A percentile compares a stretch with the other conserved stretches of the same genome.
Conservation (phyloP, 2,329 filamentous ascomycete genomes). For the Zymoseptoria passerinii region DNA sequence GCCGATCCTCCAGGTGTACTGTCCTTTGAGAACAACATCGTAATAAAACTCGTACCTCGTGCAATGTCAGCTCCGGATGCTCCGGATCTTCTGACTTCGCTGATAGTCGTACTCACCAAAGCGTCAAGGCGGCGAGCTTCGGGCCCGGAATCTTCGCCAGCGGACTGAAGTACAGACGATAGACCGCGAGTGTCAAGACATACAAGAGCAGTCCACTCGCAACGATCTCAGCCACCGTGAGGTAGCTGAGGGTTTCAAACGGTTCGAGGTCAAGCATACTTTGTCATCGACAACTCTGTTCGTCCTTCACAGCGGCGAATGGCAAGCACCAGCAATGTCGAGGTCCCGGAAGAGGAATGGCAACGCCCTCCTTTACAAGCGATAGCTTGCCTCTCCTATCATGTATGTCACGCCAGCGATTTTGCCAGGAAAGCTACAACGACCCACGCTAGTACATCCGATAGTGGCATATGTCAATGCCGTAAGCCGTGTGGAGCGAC, state of each 20-base stretch:
- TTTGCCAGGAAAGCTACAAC: background rate
- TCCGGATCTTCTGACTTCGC: background rate
- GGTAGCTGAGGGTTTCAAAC: background rate
- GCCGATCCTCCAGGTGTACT: constrained; percentile 10
- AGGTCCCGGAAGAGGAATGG: background rate
- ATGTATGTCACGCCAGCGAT: background rate
- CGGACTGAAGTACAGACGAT: constrained; percentile 28
- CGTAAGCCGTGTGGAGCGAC: background rate
- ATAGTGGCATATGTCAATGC: background rate
- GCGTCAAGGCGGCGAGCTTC: constrained; percentile 28
- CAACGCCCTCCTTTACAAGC: background rate
- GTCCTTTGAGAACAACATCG: constrained; percentile 9
- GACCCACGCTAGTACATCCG: background rate
- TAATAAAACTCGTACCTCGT: constrained; percentile 12
- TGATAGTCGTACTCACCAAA: background rate
- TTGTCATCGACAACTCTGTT: background rate
- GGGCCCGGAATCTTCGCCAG: constrained; percentile 29
- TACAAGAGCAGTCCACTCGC: background rate
- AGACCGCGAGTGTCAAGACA: constrained; percentile 5
- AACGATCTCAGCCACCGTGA: background rate
- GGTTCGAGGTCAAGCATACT: background rate
- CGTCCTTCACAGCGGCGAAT: background rate
- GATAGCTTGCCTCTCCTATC: background rate
- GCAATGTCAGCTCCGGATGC: background rate
- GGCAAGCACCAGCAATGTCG: background rate